Percentiles rank a stretch among this genome's conserved stretches.
Evolutionary conservation across 2,329 filamentous ascomycete species (phyloP).

Genomic region (Escovopsis sp.): DNA sequence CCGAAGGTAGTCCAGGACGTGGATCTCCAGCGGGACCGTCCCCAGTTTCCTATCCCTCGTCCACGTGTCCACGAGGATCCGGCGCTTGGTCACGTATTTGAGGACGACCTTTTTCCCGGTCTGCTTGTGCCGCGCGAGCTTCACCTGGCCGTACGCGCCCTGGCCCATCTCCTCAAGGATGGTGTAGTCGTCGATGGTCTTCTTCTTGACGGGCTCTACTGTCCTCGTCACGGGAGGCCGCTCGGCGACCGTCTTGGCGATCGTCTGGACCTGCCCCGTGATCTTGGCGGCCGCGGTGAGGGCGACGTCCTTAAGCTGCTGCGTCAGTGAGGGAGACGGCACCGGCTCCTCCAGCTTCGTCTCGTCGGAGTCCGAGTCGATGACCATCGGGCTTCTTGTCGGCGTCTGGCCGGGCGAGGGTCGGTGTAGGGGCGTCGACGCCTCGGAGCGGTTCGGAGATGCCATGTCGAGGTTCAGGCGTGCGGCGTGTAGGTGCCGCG

Average conservation of each 20-base stretch:
- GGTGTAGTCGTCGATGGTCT: constrained; percentile 75
- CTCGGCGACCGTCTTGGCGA: constrained; percentile 16
- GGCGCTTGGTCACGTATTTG: constrained; percentile 94
- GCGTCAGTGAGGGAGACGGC: constrained; percentile 33
- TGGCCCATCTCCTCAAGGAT: constrained; percentile 98
- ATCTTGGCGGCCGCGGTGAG: constrained; percentile 38
- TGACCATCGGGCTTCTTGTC: constrained; percentile 39
- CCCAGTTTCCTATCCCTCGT: constrained; percentile 83
- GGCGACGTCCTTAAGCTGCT: constrained; percentile 41
- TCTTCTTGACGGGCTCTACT: constrained; percentile 41
- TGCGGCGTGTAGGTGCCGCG: constrained; percentile 66
- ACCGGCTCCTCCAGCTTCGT: constrained; percentile 25
- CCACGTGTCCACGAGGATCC: constrained; percentile 97
- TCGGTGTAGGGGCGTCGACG: constrained; percentile 59
- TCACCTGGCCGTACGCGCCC: constrained; percentile 94
- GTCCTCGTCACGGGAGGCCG: constrained; percentile 20
- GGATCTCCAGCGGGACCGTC: constrained; percentile 91
- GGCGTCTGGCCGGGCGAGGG: constrained; percentile 60
- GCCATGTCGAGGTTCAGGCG: constrained; percentile 34
- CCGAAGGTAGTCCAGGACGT: constrained; percentile 85
- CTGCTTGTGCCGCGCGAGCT: constrained; percentile 75
- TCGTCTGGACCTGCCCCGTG: constrained; percentile 23
- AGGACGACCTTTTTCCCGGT: constrained; percentile 74
- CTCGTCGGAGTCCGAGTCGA: constrained; percentile 33
- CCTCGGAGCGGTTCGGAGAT: constrained; percentile 46